Evolutionary conservation across 192 early-diverging fungal species (phyloP).

Genomic region (Globomyces pollinis-pini): DNA sequence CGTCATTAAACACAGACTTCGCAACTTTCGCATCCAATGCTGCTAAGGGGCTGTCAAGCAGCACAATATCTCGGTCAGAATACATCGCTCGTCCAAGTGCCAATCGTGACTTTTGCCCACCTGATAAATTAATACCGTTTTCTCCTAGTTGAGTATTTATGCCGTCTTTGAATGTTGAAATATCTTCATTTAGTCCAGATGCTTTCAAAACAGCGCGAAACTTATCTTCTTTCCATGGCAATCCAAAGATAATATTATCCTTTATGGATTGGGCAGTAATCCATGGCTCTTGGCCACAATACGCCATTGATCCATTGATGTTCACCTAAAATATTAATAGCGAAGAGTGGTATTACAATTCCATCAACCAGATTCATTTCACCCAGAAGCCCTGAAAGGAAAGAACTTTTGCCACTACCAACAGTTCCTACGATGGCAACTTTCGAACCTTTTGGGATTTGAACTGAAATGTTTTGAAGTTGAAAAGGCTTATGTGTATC

Average conservation of each 20-base stretch:
- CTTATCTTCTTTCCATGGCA: slow-evolving; percentile 9
- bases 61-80: slow-evolving; percentile 36
- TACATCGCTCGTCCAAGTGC: slow-evolving; percentile 59
- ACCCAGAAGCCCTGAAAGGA: slow-evolving; percentile 29
- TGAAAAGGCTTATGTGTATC: slow-evolving; percentile 9
- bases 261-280: slow-evolving; percentile 12
- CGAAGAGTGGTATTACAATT: slow-evolving; percentile 39
- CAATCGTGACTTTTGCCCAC: slow-evolving; percentile 13
- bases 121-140: slow-evolving; percentile 1
- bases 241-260: slow-evolving; percentile 17
- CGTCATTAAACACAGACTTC: slow-evolving; percentile 58
- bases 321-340: slow-evolving; percentile 26
- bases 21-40: slow-evolving; percentile 71
- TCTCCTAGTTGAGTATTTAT: slow-evolving; percentile 19
- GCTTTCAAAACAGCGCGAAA: slow-evolving; percentile 27
- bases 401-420: slow-evolving; percentile 31
- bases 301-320: slow-evolving; percentile 19
- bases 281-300: slow-evolving; percentile 28
- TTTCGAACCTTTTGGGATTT: slow-evolving; percentile 27
- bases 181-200: slow-evolving; percentile 26
- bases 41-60: slow-evolving; percentile 67
- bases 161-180: slow-evolving; percentile 21
- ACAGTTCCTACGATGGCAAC: slow-evolving; percentile 50
- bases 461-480: slow-evolving; percentile 18
- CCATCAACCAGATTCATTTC: slow-evolving; percentile 19